A percentile compares a stretch with the other conserved stretches of the same genome.
phyloP scores from a whole-genome alignment of 140 eudicot species.

The Oenanthe javanica region DNA sequence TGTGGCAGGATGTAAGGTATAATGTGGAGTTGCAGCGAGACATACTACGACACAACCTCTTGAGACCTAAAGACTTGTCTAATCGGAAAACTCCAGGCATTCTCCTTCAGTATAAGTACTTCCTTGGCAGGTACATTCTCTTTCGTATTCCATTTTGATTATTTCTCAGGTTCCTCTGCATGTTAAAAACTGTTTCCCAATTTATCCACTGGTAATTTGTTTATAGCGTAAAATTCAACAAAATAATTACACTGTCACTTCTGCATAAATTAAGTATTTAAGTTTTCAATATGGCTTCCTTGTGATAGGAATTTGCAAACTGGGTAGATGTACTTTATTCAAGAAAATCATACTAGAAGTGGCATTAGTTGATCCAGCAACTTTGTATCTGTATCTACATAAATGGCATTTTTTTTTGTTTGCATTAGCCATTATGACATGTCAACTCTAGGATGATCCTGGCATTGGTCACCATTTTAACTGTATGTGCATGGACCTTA shows the following conservation, averaged over 20 bases:
- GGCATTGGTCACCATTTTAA: neutral
- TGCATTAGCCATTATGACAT: neutral
- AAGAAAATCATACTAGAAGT: neutral
- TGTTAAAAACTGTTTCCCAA: neutral
- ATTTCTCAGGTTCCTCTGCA: neutral
- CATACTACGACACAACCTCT: slow-evolving; percentile 55
- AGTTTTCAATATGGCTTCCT: neutral
- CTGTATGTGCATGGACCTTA: neutral
- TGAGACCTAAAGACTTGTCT: slow-evolving; percentile 64
- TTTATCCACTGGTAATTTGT: neutral
- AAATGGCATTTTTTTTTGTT: neutral
- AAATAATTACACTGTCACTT: neutral
- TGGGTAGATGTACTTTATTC: neutral
- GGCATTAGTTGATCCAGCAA: neutral
- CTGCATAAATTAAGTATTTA: neutral
- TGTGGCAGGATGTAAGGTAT: slow-evolving; percentile 78
- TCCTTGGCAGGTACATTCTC: slow-evolving; percentile 61
- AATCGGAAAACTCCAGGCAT: slow-evolving; percentile 69
- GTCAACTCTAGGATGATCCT: neutral
- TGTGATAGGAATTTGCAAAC: neutral
- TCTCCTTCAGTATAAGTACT: slow-evolving; percentile 66
- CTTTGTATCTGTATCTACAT: neutral
- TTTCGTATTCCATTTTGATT: neutral
- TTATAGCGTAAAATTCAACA: neutral
- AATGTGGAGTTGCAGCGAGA: slow-evolving; percentile 61